phyloP scores from a whole-genome alignment of 257 asterid genomes.

The Gardenia jasminoides region DNA sequence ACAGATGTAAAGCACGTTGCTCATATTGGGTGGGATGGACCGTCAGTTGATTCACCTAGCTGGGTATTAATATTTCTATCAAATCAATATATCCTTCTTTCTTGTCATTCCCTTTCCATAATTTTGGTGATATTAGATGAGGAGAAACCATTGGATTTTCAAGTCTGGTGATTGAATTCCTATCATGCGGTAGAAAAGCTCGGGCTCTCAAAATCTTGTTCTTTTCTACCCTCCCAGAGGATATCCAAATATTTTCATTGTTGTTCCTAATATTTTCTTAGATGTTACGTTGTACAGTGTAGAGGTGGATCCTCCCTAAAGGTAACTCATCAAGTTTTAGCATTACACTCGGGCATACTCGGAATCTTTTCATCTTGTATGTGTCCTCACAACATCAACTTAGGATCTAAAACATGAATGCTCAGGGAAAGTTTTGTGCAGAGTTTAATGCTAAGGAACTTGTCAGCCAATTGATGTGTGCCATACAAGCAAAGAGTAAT shows the following conservation, averaged over 20 bases:
- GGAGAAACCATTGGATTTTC: neutral
- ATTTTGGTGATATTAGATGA: neutral
- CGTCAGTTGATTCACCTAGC: conserved; percentile 65
- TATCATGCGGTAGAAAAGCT: neutral
- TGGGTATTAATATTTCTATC: conserved; percentile 50
- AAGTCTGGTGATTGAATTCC: neutral
- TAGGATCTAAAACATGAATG: neutral
- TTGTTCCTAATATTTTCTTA: neutral
- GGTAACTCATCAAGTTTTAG: too few relatives aligned
- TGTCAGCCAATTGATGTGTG: neutral
- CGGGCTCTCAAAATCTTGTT: neutral
- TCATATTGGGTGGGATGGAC: conserved; percentile 96
- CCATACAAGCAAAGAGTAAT: neutral
- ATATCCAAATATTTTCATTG: neutral
- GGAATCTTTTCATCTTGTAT: neutral
- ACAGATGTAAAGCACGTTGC: conserved; percentile 99
- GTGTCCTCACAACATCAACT: neutral
- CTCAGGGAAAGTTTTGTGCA: neutral
- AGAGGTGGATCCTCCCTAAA: neutral
- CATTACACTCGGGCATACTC: neutral
- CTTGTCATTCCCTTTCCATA: neutral
- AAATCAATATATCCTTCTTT: neutral
- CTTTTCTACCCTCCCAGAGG: too few relatives aligned
- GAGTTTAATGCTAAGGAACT: neutral
- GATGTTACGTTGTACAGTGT: neutral